Evolutionary conservation across 192 early-diverging fungal species (phyloP).

Genomic region (Coemansia asiatica): DNA sequence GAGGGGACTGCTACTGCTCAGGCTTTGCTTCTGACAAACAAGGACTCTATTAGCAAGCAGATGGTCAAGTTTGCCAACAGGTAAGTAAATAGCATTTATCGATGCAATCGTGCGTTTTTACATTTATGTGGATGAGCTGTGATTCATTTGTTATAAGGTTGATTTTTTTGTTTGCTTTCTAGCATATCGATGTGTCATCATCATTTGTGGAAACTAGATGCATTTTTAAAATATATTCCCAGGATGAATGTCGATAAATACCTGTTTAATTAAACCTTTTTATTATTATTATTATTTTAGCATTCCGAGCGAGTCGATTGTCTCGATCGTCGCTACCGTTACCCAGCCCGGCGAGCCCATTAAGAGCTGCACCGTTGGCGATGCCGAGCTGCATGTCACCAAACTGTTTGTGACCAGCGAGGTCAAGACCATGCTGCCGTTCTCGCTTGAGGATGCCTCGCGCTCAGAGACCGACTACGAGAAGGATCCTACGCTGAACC

Average conservation of each 20-base stretch:
- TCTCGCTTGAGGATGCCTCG: constrained; percentile 88
- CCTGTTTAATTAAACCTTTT: too few relatives aligned
- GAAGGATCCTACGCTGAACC: constrained; percentile 64
- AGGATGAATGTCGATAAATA: neutral
- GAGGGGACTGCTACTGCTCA: constrained; percentile 88
- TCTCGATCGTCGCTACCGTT: constrained; percentile 80
- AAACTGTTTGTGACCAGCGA: constrained; percentile 76
- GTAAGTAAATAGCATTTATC: too few relatives aligned
- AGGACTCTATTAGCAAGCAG: constrained; percentile 80
- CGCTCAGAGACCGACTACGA: constrained; percentile 81
- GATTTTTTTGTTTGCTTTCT: too few relatives aligned
- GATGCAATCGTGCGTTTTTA: too few relatives aligned
- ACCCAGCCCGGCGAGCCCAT: constrained; percentile 78
- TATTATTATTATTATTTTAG: constrained; percentile 37
- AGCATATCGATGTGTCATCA: too few relatives aligned
- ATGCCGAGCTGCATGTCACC: constrained; percentile 84
- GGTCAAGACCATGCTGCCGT: constrained; percentile 77
- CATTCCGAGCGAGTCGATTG: constrained; percentile 85
- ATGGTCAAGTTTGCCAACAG: constrained; percentile 88
- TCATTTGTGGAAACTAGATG: too few relatives aligned
- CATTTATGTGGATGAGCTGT: too few relatives aligned
- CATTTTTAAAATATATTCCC: too few relatives aligned
- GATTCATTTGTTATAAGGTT: too few relatives aligned
- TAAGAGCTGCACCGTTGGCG: constrained; percentile 88
- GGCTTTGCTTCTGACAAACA: constrained; percentile 74